Evolutionary conservation across 2,329 filamentous ascomycete species (phyloP).

Genomic region (Ambrosiella cleistominuta): DNA sequence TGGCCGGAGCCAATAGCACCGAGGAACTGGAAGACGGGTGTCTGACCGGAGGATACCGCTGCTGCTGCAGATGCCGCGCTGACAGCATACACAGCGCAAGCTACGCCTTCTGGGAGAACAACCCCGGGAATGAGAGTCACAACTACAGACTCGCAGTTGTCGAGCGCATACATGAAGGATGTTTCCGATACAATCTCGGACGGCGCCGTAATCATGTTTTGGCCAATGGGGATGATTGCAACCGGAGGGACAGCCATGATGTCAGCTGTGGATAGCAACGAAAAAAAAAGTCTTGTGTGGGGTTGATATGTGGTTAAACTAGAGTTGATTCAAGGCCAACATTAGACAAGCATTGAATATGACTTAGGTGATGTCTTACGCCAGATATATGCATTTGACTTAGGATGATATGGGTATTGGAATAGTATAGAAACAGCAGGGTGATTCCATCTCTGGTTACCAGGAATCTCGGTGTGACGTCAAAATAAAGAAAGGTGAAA

Average conservation of each 20-base stretch:
- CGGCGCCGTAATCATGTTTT: constrained; percentile 37
- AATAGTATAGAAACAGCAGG: neutral
- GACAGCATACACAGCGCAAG: constrained; percentile 76
- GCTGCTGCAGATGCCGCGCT: constrained; percentile 28
- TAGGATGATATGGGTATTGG: neutral
- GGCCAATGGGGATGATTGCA: constrained; percentile 43
- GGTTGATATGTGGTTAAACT: neutral
- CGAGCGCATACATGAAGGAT: constrained; percentile 38
- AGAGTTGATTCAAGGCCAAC: neutral
- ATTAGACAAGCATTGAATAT: neutral
- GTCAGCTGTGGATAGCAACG: neutral
- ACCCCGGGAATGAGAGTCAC: constrained; percentile 75
- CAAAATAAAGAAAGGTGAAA: too few relatives aligned
- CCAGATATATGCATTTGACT: too few relatives aligned
- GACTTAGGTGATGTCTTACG: too few relatives aligned
- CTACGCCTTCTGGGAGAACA: constrained; percentile 53
- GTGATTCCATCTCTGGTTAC: neutral
- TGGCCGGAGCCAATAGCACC: constrained; percentile 82
- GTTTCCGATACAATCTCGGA: constrained; percentile 34
- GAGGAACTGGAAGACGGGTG: constrained; percentile 59
- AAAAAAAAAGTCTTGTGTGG: neutral
- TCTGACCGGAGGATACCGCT: constrained; percentile 23
- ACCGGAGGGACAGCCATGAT: constrained; percentile 32
- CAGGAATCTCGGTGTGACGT: too few relatives aligned
- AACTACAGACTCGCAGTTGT: constrained; percentile 51